These are phyloP conservation scores for Wickerhamomyces sp. DNA, from an alignment of 1,139 yeast genomes.

Conservation along the genomic window DNA sequence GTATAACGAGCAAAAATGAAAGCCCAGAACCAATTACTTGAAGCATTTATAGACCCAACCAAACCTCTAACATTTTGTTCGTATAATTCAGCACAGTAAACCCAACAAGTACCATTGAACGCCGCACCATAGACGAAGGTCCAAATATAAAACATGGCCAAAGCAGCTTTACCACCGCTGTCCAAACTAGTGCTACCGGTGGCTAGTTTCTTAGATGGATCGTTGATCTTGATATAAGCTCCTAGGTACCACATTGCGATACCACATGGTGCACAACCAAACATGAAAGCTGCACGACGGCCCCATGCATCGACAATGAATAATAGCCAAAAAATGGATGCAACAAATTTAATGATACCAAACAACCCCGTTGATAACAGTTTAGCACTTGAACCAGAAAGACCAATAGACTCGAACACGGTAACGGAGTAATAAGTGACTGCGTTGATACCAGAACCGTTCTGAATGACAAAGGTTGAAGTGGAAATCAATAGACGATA, in stretches of 20 bases:
- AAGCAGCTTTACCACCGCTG: conserved; percentile 44
- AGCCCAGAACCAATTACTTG: conserved; percentile 47
- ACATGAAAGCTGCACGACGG: conserved; percentile 37
- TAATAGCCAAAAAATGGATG: conserved; percentile 34
- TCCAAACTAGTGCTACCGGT: conserved; percentile 20
- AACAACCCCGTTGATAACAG: conserved; percentile 56
- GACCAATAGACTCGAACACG: conserved; percentile 50
- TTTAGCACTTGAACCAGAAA: conserved; percentile 35
- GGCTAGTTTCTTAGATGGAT: conserved; percentile 16
- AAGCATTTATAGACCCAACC: conserved; percentile 40
- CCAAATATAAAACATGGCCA: conserved; percentile 45
- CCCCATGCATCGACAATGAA: conserved; percentile 20
- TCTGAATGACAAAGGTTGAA: conserved; percentile 50
- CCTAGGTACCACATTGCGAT: conserved; percentile 47
- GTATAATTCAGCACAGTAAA: conserved; percentile 41
- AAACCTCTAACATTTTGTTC: conserved; percentile 38
- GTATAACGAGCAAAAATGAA: conserved; percentile 44
- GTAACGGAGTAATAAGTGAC: conserved; percentile 57
- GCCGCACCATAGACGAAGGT: conserved; percentile 38
- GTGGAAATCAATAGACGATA: conserved; percentile 42
- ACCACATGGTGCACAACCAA: conserved; percentile 41
- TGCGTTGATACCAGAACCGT: conserved; percentile 59
- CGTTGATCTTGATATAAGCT: conserved; percentile 39
- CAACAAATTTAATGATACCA: conserved; percentile 49
- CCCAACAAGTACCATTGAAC: conserved; percentile 48